A percentile compares a stretch with the other conserved stretches of the same genome.
Conservation (phyloP, 2,329 filamentous ascomycete species). For the Annulohypoxylon truncatum region DNA sequence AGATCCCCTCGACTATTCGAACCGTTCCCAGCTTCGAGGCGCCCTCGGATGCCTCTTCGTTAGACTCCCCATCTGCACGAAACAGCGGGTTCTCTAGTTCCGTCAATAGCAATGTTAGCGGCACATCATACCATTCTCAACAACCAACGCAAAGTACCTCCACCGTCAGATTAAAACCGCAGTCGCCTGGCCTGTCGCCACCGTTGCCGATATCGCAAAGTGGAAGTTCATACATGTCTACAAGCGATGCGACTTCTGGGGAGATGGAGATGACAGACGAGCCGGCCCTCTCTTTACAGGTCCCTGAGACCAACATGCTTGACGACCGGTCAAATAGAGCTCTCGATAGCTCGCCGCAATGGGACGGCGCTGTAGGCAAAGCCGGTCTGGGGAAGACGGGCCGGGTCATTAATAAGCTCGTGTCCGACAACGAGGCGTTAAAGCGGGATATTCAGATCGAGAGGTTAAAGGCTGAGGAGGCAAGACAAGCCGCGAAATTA, state of each 20-base stretch:
- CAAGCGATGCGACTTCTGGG: constrained; percentile 39
- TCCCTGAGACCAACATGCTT: constrained; percentile 51
- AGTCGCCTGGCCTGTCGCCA: constrained; percentile 37
- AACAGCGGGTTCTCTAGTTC: constrained; percentile 68
- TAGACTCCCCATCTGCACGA: constrained; percentile 54
- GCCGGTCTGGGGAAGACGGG: constrained; percentile 79
- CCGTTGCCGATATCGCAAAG: constrained; percentile 30
- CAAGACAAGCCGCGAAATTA: constrained; percentile 74
- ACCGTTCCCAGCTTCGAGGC: constrained; percentile 67
- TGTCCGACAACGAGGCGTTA: constrained; percentile 82
- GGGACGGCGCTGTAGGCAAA: constrained; percentile 76
- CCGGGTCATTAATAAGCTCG: constrained; percentile 82
- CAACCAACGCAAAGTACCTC: constrained; percentile 49
- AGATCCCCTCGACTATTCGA: constrained; percentile 64
- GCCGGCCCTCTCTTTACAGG: constrained; percentile 49
- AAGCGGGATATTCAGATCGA: constrained; percentile 79
- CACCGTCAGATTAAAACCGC: constrained; percentile 49
- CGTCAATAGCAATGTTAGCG: constrained; percentile 65
- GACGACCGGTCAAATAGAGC: constrained; percentile 42
- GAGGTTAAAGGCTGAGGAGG: constrained; percentile 73
- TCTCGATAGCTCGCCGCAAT: constrained; percentile 55
- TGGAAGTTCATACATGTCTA: constrained; percentile 42
- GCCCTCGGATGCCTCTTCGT: constrained; percentile 54
- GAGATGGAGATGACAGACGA: constrained; percentile 41
- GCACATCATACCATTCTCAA: constrained; percentile 56